phyloP scores from a whole-genome alignment of 2,329 filamentous ascomycete genomes.

The Cladosporium phlei region DNA sequence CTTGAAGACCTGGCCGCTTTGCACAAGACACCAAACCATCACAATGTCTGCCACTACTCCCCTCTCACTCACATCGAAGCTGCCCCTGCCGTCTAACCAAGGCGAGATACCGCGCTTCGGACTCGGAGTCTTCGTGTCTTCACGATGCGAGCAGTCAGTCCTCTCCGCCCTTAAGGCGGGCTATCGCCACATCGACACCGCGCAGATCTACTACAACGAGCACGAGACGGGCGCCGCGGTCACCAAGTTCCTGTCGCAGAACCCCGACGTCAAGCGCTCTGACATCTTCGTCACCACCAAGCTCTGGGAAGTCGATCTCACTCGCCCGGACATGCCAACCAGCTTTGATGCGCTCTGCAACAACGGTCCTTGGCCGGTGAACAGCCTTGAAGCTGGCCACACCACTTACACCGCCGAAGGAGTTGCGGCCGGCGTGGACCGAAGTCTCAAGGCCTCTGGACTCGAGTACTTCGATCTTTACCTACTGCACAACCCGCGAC shows the following conservation, averaged over 20 bases:
- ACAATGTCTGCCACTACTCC: conserved; percentile 1
- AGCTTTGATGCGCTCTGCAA: conserved; percentile 17
- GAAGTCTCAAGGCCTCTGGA: conserved; percentile 67
- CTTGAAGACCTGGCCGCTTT: too few relatives aligned
- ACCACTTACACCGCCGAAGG: conserved; percentile 34
- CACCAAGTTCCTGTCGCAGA: conserved; percentile 51
- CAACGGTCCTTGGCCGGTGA: conserved; percentile 29
- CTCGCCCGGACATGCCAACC: conserved; percentile 16
- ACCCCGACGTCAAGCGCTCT: conserved; percentile 63
- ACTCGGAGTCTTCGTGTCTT: conserved; percentile 63
- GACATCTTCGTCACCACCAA: conserved; percentile 58
- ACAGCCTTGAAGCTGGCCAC: conserved; percentile 34
- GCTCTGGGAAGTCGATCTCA: conserved; percentile 36
- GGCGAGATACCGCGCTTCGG: conserved; percentile 59
- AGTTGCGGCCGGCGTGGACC: conserved; percentile 58
- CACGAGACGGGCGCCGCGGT: conserved; percentile 18
- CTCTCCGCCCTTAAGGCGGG: conserved; percentile 44
- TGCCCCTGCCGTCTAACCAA: conserved; percentile 46
- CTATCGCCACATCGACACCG: conserved; percentile 60
- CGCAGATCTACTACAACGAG: conserved; percentile 65
- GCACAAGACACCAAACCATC: neutral
- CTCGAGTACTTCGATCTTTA: conserved; percentile 78
- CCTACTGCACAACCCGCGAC: conserved; percentile 75
- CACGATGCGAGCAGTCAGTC: conserved; percentile 46
- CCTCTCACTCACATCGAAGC: conserved; percentile 38